These are phyloP conservation scores for Gracilaria domingensis DNA, from an alignment of 23 red algal species.

Conservation along the genomic window DNA sequence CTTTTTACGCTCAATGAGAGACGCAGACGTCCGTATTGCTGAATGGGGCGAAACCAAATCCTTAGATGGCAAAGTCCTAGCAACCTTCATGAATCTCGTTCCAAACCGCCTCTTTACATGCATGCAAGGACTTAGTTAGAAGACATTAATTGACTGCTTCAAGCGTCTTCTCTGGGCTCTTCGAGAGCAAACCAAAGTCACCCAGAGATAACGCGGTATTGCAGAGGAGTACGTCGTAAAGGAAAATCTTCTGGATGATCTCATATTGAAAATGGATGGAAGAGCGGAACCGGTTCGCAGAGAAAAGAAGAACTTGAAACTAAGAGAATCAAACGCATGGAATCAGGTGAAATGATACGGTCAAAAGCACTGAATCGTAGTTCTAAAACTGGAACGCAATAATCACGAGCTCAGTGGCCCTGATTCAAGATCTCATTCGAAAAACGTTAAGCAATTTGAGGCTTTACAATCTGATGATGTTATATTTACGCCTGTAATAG, in stretches of 20 bases:
- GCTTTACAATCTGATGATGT: background rate
- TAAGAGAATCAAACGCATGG: background rate
- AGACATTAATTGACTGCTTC: background rate
- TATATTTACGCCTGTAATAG: background rate
- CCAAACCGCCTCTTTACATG: background rate
- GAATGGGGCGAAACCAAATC: background rate
- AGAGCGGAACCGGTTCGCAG: background rate
- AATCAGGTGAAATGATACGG: background rate
- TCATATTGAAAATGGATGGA: slow-evolving; percentile 43
- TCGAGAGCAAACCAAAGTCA: background rate
- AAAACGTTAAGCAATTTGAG: too few species aligned
- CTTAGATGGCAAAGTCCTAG: background rate
- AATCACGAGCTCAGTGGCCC: background rate
- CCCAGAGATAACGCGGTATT: background rate
- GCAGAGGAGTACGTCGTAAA: background rate
- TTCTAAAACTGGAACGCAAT: background rate
- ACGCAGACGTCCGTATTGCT: slow-evolving; percentile 10
- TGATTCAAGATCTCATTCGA: background rate
- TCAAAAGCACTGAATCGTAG: background rate
- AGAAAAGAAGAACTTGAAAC: slow-evolving; percentile 12
- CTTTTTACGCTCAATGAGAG: background rate
- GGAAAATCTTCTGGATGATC: slow-evolving; percentile 35
- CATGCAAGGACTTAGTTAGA: background rate
- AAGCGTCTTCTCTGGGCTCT: background rate
- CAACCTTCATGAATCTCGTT: background rate